Evolutionary conservation across 2,329 filamentous ascomycete genomes (phyloP), one percentile per base, ranked within the genome.

Genomic region (Dactylellina drechsleri): DNA sequence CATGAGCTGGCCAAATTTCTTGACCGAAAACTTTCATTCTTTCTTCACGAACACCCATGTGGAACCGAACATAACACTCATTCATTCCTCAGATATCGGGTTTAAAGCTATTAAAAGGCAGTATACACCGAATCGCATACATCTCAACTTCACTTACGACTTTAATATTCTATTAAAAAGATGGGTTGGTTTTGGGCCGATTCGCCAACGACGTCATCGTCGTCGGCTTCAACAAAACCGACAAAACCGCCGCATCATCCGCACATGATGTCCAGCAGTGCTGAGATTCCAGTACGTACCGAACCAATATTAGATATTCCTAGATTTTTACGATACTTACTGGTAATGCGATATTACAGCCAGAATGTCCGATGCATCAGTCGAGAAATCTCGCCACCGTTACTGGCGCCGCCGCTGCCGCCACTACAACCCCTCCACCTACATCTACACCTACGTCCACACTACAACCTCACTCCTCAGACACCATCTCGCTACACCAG

Each of bases 101-200:
- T 15, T 8, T 16, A 53, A 15, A 1, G 10, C 10, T 36, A 8
- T 36, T 36, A 2, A 36, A 36, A 36, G 3, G 31, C 31, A 10
- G 10, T 36, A 4, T 16, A 61, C 18, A 45, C 57, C 41, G 23
- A 15, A 40, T 65, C 45, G 57, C 50, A 56, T n/a, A 52, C 23
- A 54, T 20, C 23, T 36, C 12, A 2, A 20, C 6, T 47, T 23
- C n/a, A 3, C 36, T 57, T 66, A 66, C 53, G 65, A 64, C 56
- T 66, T 66, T 40, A 23, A 50, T 49, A 45, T 59, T 70, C 28
- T 57, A 36, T 36, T 66, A 74, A 80, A 78, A 70, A 90, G 70
- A 90, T 90, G 89, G 89, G 89, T 79, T 91, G 88, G 88, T 90
- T 91, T 79, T 91, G 89, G 89, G 87, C 88, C 82, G 87, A 90